Percentiles rank a stretch among this genome's conserved stretches.
phyloP scores from a whole-genome alignment of 257 asterid genomes.

The Schizonepeta tenuifolia region DNA sequence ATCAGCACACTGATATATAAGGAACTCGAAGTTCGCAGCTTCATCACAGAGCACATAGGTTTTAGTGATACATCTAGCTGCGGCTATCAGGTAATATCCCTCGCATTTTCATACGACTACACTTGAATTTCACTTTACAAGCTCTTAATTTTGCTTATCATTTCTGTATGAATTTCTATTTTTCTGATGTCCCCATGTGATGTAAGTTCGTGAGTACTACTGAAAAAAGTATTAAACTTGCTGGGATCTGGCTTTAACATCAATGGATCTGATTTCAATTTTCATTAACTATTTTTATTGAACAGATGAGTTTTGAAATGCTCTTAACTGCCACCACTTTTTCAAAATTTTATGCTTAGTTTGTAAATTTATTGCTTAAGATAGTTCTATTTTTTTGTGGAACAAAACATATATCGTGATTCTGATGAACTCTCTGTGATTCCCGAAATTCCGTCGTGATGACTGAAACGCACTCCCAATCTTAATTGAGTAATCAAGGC shows the following conservation, averaged over 20 bases:
- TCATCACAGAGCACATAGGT: background rate
- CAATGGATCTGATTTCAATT: background rate
- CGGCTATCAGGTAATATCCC: slow-evolving; percentile 43
- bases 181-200: background rate
- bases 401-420: background rate
- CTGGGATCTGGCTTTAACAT: slow-evolving; percentile 13
- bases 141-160: background rate
- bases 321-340: background rate
- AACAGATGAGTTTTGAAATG: background rate
- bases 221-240: background rate
- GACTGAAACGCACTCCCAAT: slow-evolving; percentile 56
- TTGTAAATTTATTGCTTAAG: background rate
- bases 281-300: background rate
- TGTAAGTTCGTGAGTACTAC: background rate
- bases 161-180: background rate
- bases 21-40: background rate
- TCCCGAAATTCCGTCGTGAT: slow-evolving; percentile 29
- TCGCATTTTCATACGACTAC: background rate
- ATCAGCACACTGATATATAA: slow-evolving; percentile 14
- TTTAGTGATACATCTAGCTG: background rate
- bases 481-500: slow-evolving; percentile 65
- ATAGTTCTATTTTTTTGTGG: background rate
- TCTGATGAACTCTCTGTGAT: slow-evolving; percentile 30
- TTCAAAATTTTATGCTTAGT: background rate
- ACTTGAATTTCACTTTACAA: background rate